Evolutionary conservation across 2,329 filamentous ascomycete genomes (phyloP).

Genomic region (Colletotrichum noveboracense): DNA sequence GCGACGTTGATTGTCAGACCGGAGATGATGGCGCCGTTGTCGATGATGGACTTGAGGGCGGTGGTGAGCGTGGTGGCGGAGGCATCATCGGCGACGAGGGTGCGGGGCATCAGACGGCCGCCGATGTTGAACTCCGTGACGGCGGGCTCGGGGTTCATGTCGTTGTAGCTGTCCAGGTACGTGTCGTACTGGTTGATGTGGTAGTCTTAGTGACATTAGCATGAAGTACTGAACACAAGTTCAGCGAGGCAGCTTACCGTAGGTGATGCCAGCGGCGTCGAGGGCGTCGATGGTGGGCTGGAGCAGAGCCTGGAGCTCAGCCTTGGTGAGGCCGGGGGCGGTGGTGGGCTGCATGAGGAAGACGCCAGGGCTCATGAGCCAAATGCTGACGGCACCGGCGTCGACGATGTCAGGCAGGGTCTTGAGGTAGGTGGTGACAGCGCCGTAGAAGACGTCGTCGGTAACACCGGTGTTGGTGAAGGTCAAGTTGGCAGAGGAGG

Average conservation of each 20-base stretch:
- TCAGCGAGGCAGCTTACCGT: slow-evolving; percentile 27
- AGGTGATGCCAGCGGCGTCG: slow-evolving; percentile 24
- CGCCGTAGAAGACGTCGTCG: slow-evolving; percentile 26
- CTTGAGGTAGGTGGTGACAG: slow-evolving; percentile 4
- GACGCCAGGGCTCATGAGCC: not conserved
- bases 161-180: slow-evolving; percentile 25
- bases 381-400: slow-evolving; percentile 14
- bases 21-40: slow-evolving; percentile 4
- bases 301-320: slow-evolving; percentile 43
- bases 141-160: slow-evolving; percentile 19
- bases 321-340: slow-evolving; percentile 44
- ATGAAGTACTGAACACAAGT: not conserved
- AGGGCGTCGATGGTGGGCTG: slow-evolving; percentile 41
- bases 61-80: not conserved
- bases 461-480: slow-evolving; percentile 34
- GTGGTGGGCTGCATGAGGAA: slow-evolving; percentile 36
- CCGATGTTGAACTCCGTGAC: slow-evolving; percentile 20
- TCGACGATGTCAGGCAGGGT: slow-evolving; percentile 8
- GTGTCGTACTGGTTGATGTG: slow-evolving; percentile 31
- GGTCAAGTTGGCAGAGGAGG: slow-evolving; percentile 48
- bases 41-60: not conserved
- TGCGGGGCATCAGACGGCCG: slow-evolving; percentile 8
- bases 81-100: slow-evolving; percentile 2
- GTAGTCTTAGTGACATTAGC: not conserved
- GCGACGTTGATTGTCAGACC: slow-evolving; percentile 13